Percentiles rank a stretch among this genome's conserved stretches.
phyloP scores from a whole-genome alignment of 2,329 filamentous ascomycete genomes.

The Ceratocystis alfenasii region DNA sequence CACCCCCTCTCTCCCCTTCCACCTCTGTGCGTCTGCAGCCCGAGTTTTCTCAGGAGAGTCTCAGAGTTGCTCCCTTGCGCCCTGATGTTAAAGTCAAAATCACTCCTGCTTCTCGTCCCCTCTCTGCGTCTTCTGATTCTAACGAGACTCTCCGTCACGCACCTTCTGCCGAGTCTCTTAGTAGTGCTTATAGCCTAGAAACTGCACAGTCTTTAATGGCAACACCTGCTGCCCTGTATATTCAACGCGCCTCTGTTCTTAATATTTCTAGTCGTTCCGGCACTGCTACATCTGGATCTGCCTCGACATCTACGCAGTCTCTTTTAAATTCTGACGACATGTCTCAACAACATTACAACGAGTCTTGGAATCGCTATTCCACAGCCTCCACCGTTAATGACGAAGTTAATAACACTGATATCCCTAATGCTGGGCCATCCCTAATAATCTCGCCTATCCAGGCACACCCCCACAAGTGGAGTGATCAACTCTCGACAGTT shows the following conservation, averaged over 20 bases:
- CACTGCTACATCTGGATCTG: background rate
- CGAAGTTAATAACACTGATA: background rate
- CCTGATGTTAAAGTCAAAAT: conserved; percentile 33
- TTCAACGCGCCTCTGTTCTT: conserved; percentile 28
- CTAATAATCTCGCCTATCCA: conserved; percentile 31
- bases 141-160: conserved; percentile 40
- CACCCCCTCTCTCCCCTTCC: conserved; percentile 12
- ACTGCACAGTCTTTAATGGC: conserved; percentile 32
- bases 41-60: conserved; percentile 49
- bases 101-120: conserved; percentile 19
- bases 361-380: conserved; percentile 17
- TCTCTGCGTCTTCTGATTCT: conserved; percentile 28
- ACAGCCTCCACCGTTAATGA: background rate
- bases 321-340: conserved; percentile 28
- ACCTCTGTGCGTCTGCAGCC: conserved; percentile 26
- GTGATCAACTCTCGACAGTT: conserved; percentile 52
- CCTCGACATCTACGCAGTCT: conserved; percentile 25
- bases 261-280: conserved; percentile 20
- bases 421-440: conserved; percentile 7
- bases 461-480: conserved; percentile 47
- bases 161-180: conserved; percentile 45
- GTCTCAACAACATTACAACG: conserved; percentile 18
- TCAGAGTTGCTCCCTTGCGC: conserved; percentile 45
- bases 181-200: conserved; percentile 42
- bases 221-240: conserved; percentile 33